Conservation (phyloP, 257 asterid genomes). For the Orobanche coerulescens region DNA sequence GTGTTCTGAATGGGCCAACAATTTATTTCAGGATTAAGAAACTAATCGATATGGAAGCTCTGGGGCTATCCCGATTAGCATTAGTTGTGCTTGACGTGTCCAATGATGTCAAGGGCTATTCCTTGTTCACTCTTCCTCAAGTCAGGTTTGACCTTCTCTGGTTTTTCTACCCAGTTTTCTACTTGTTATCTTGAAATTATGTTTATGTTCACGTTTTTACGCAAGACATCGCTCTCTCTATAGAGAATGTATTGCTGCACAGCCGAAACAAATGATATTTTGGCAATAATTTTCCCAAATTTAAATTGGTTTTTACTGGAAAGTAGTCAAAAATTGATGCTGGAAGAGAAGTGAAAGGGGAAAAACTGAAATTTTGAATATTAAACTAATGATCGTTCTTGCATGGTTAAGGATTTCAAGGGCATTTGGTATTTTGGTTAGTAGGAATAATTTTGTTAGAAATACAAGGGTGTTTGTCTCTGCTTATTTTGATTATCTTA, state of each 20-base stretch:
- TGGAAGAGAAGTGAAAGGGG: background rate
- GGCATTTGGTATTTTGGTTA: background rate
- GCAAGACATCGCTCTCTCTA: background rate
- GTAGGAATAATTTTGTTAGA: too few relatives aligned
- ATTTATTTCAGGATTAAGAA: slow-evolving; percentile 66
- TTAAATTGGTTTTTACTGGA: background rate
- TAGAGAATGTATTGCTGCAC: background rate
- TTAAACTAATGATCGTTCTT: background rate
- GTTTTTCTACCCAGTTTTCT: slow-evolving; percentile 4
- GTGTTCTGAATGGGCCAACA: background rate
- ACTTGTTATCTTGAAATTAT: background rate
- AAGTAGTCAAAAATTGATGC: background rate
- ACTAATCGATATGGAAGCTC: slow-evolving; percentile 73
- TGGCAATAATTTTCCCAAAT: background rate
- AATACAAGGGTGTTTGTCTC: too few relatives aligned
- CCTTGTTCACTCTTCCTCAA: slow-evolving; percentile 86
- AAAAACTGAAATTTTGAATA: background rate
- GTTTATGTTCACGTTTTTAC: slow-evolving; percentile 5
- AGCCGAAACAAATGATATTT: background rate
- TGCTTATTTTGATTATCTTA: background rate
- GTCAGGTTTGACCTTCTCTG: slow-evolving; percentile 55
- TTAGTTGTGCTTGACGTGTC: slow-evolving; percentile 79
- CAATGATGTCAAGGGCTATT: slow-evolving; percentile 87
- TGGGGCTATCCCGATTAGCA: slow-evolving; percentile 70
- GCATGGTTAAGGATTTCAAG: background rate